Conservation (phyloP, 495 filamentous ascomycete genomes). For the Astrothelium subdiscretum region DNA sequence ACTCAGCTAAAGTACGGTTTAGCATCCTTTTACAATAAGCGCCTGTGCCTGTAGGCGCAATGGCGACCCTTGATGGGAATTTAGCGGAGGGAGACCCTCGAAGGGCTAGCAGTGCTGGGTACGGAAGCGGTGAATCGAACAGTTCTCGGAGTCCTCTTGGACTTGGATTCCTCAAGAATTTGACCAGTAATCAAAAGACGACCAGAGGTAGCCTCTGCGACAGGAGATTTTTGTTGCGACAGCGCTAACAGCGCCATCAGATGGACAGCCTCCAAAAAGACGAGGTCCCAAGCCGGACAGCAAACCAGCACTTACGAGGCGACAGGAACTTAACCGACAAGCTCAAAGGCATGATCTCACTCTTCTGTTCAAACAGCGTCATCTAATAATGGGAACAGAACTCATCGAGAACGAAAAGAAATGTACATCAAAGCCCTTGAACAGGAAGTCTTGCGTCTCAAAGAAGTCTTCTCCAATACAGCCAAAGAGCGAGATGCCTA, state of each 20-base stretch:
- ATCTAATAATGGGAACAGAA: slow-evolving; percentile 37
- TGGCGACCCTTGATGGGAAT: neutral
- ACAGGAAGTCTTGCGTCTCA: slow-evolving; percentile 67
- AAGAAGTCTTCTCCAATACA: slow-evolving; percentile 50
- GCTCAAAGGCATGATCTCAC: slow-evolving; percentile 64
- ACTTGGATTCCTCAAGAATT: slow-evolving; percentile 44
- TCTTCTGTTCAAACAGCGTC: neutral
- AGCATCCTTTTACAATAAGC: neutral
- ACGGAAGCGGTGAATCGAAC: slow-evolving; percentile 5
- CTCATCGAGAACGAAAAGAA: slow-evolving; percentile 94
- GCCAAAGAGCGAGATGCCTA: slow-evolving; percentile 54
- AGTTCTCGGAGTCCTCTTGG: slow-evolving; percentile 40
- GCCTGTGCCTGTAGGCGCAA: neutral
- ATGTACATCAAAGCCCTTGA: slow-evolving; percentile 90
- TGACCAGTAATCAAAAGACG: slow-evolving; percentile 48
- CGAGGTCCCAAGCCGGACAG: slow-evolving; percentile 93
- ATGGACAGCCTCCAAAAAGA: slow-evolving; percentile 78
- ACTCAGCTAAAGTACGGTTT: neutral
- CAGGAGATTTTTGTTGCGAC: neutral
- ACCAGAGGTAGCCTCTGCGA: slow-evolving; percentile 37
- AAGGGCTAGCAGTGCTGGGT: neutral
- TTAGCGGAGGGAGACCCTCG: neutral
- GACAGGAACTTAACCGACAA: slow-evolving; percentile 91
- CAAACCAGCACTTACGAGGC: slow-evolving; percentile 84
- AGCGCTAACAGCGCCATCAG: slow-evolving; percentile 29